Conservation (phyloP, 306 rosid species). For the Vachellia pachyceras region DNA sequence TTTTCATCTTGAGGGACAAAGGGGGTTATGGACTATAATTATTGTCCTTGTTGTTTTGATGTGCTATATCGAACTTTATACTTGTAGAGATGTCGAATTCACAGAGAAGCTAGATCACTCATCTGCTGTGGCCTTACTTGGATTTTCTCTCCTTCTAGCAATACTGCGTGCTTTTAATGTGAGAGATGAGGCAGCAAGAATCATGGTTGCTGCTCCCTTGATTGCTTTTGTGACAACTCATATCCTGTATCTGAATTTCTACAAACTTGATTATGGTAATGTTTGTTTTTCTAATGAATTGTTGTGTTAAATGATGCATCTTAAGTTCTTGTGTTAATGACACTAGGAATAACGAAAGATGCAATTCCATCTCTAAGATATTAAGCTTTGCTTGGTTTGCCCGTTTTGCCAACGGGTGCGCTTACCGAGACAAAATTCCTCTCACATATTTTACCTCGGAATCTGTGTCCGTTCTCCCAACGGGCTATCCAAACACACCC, state of each 20-base stretch:
- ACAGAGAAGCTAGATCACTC: constrained; percentile 71
- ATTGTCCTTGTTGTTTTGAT: neutral
- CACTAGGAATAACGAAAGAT: neutral
- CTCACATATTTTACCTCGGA: no score
- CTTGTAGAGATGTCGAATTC: constrained; percentile 64
- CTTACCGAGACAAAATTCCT: no score
- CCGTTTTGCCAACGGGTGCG: no score
- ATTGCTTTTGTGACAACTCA: constrained; percentile 84
- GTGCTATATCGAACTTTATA: neutral
- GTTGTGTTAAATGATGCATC: constrained; percentile 27
- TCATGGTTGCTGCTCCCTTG: constrained; percentile 91
- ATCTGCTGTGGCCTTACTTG: constrained; percentile 72
- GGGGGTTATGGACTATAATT: neutral
- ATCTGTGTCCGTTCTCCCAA: no score
- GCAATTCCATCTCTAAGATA: neutral
- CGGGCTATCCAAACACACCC: no score
- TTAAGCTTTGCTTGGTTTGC: no score
- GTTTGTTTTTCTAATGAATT: constrained; percentile 25
- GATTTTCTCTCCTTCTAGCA: constrained; percentile 62
- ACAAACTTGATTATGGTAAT: constrained; percentile 78
- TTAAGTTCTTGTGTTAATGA: constrained; percentile 18
- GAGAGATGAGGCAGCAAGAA: constrained; percentile 88
- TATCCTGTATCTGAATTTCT: constrained; percentile 88
- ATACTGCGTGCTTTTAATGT: constrained; percentile 57
- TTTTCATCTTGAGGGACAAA: neutral